Evolutionary conservation across 2,329 filamentous ascomycete genomes (phyloP).

Genomic region (Colletotrichum sp.): DNA sequence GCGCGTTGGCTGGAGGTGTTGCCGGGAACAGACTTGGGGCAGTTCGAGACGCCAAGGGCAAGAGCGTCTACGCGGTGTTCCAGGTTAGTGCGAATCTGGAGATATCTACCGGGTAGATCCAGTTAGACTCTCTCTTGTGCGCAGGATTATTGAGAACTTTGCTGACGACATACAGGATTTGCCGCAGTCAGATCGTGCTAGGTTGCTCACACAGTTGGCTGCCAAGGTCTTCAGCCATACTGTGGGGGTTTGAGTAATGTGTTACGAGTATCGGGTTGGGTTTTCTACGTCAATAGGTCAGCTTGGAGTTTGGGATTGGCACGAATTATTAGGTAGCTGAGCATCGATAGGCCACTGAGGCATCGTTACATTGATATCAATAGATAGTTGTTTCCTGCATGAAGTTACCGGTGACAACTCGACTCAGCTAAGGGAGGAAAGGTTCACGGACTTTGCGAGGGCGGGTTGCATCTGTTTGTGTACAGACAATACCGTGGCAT

Average conservation of each 20-base stretch:
- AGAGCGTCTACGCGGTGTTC: constrained; percentile 94
- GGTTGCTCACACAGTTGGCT: constrained; percentile 82
- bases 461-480: neutral
- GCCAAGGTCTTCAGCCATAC: constrained; percentile 85
- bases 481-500: neutral
- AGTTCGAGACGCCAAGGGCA: constrained; percentile 86
- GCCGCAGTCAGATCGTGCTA: constrained; percentile 80
- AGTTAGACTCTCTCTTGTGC: constrained; percentile 2
- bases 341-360: neutral
- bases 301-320: constrained; percentile 15
- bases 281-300: neutral
- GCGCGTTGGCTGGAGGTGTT: constrained; percentile 86
- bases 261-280: neutral
- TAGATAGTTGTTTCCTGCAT: neutral
- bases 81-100: constrained; percentile 47
- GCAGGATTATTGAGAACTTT: too few species aligned
- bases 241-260: constrained; percentile 55
- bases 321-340: neutral
- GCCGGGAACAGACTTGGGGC: constrained; percentile 92
- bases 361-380: neutral
- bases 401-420: neutral
- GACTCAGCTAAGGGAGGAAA: neutral
- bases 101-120: constrained; percentile 5
- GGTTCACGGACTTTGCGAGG: neutral
- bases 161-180: constrained; percentile 62